phyloP scores from a whole-genome alignment of 2,329 filamentous ascomycete species.

The Pestalotiopsis sp. region DNA sequence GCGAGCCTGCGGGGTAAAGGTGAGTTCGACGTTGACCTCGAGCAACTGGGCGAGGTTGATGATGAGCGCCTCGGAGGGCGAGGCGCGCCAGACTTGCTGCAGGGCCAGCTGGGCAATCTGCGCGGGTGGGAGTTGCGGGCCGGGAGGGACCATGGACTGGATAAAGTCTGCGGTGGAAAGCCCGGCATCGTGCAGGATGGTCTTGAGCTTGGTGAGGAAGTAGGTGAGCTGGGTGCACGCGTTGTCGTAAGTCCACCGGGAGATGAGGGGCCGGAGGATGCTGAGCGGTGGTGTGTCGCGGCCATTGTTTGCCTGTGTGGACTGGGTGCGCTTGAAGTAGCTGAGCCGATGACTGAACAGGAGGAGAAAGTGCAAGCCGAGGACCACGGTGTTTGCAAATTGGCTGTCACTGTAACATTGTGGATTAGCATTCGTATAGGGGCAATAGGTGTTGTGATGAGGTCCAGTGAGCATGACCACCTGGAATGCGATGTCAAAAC shows the following conservation, averaged over 20 bases:
- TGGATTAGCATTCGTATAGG: too few relatives aligned
- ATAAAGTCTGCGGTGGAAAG: constrained; percentile 25
- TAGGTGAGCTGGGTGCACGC: constrained; percentile 40
- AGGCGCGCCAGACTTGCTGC: constrained; percentile 34
- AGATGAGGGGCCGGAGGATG: constrained; percentile 55
- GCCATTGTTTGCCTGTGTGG: constrained; percentile 37
- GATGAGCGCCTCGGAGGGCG: constrained; percentile 47
- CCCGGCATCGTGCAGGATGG: constrained; percentile 48
- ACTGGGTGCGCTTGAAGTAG: constrained; percentile 63
- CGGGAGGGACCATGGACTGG: constrained; percentile 9
- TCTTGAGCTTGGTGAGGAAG: constrained; percentile 46
- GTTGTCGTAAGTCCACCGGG: constrained; percentile 47
- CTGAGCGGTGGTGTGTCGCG: constrained; percentile 46
- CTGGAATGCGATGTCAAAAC: too few relatives aligned
- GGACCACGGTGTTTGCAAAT: constrained; percentile 66
- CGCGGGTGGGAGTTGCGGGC: constrained; percentile 27
- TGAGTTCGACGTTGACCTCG: constrained; percentile 44
- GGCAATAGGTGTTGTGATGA: too few relatives aligned
- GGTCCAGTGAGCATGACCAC: too few relatives aligned
- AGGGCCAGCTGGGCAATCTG: constrained; percentile 25
- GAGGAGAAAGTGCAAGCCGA: constrained; percentile 76
- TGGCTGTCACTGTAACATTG: constrained; percentile 35
- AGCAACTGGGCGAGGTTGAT: constrained; percentile 45
- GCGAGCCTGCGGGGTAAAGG: constrained; percentile 44
- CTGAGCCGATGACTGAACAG: constrained; percentile 79